A percentile compares a stretch with the other conserved stretches of the same genome.
phyloP scores from a whole-genome alignment of 306 rosid genomes.

The Castanea mollissima region DNA sequence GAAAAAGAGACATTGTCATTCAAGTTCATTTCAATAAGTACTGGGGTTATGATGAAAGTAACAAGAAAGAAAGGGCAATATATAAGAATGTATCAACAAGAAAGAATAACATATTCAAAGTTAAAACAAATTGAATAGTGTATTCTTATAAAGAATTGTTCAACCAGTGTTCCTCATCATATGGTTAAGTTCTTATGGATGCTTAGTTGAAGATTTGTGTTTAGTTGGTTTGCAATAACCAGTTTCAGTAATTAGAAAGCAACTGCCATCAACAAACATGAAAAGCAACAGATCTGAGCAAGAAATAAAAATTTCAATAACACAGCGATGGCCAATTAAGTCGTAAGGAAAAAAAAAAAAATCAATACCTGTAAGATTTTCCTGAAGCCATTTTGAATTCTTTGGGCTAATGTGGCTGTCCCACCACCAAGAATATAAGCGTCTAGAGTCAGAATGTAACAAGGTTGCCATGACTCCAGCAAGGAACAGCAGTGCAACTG shows the following conservation, averaged over 20 bases:
- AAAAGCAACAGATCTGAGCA: neutral
- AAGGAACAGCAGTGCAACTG: constrained; percentile 50
- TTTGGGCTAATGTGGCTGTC: constrained; percentile 96
- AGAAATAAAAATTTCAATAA: constrained; percentile 9
- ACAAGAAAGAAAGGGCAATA: neutral
- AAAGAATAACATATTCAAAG: neutral
- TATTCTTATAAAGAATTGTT: neutral
- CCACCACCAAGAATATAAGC: constrained; percentile 99
- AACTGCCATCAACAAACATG: neutral
- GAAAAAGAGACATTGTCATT: neutral
- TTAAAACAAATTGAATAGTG: neutral
- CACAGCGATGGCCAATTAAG: constrained; percentile 4
- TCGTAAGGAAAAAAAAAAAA: constrained; percentile 9
- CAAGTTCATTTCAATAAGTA: neutral
- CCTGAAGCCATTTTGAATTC: constrained; percentile 99
- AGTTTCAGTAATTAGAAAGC: neutral
- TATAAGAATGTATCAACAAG: neutral
- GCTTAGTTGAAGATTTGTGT: neutral
- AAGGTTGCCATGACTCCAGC: constrained; percentile 82
- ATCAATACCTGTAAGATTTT: constrained; percentile 78
- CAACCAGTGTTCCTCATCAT: neutral
- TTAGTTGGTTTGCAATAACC: neutral
- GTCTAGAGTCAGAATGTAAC: constrained; percentile 80
- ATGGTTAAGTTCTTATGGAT: neutral
- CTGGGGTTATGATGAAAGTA: neutral